These are phyloP conservation scores for Phytophthora hibernalis DNA, from an alignment of 352 stramenopile species.

Conservation along the genomic window DNA sequence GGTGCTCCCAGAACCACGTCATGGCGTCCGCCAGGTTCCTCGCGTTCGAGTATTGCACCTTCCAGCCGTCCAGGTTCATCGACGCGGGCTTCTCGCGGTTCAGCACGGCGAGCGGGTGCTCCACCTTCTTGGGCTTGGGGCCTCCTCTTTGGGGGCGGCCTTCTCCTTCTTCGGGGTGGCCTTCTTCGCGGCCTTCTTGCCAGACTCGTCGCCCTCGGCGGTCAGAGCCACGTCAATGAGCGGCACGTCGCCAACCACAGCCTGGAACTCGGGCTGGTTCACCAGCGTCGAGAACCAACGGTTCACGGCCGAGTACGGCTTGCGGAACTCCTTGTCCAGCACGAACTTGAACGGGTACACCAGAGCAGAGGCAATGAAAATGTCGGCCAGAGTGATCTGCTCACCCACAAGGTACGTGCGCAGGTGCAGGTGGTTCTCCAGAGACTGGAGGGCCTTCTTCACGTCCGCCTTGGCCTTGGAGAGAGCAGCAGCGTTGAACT, in stretches of 20 bases:
- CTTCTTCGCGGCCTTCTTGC: constrained; percentile 42
- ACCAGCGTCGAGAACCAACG: constrained; percentile 94
- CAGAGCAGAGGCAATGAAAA: constrained; percentile 71
- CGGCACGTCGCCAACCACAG: constrained; percentile 91
- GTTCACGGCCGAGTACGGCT: constrained; percentile 87
- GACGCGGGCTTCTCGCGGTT: constrained; percentile 84
- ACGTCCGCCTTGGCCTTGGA: constrained; percentile 92
- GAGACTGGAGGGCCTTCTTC: constrained; percentile 79
- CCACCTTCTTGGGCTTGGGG: constrained; percentile 78
- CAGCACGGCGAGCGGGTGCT: constrained; percentile 89
- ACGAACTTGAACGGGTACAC: constrained; percentile 92
- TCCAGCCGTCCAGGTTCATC: constrained; percentile 91
- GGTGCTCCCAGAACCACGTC: constrained; percentile 92
- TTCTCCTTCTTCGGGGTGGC: constrained; percentile 57
- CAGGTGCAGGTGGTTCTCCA: constrained; percentile 90
- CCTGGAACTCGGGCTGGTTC: constrained; percentile 57
- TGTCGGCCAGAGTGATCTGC: constrained; percentile 94
- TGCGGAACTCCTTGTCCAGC: constrained; percentile 72
- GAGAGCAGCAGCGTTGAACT: constrained; percentile 76
- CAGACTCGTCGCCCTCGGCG: constrained; percentile 65
- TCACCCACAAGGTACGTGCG: constrained; percentile 94
- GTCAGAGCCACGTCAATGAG: constrained; percentile 80
- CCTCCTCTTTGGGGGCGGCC: constrained; percentile 46
- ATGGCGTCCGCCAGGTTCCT: constrained; percentile 85
- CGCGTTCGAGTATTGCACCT: constrained; percentile 94